A percentile compares a stretch with the other conserved stretches of the same genome.
phyloP scores from a whole-genome alignment of 352 stramenopile species.

The Phytophthora nicotianae region DNA sequence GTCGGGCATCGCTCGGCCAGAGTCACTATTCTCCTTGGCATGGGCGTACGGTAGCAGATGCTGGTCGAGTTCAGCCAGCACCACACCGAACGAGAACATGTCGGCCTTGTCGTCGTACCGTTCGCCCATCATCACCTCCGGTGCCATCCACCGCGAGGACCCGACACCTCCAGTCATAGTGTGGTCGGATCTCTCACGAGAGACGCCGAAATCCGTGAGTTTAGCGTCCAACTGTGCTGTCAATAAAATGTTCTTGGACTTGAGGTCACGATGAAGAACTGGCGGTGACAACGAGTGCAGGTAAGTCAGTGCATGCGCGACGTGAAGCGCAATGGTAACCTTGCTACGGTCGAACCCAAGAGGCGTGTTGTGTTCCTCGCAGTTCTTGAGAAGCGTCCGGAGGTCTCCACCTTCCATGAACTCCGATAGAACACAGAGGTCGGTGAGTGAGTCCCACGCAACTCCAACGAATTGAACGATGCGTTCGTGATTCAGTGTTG shows the following conservation, averaged over 20 bases:
- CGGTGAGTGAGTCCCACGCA: slow-evolving; percentile 52
- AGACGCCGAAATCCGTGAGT: slow-evolving; percentile 44
- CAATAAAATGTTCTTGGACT: slow-evolving; percentile 47
- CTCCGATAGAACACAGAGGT: slow-evolving; percentile 50
- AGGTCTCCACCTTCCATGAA: slow-evolving; percentile 57
- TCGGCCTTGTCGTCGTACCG: slow-evolving; percentile 52
- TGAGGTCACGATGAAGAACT: slow-evolving; percentile 40
- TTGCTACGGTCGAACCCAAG: slow-evolving; percentile 38
- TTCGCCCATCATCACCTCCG: slow-evolving; percentile 51
- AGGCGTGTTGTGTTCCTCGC: slow-evolving; percentile 32
- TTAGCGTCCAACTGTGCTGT: slow-evolving; percentile 33
- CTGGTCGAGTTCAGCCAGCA: slow-evolving; percentile 44
- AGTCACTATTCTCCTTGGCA: slow-evolving; percentile 31
- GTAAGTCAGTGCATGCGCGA: slow-evolving; percentile 45
- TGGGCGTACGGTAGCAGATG: slow-evolving; percentile 41
- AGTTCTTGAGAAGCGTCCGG: slow-evolving; percentile 35
- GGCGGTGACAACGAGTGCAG: slow-evolving; percentile 43
- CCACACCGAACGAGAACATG: slow-evolving; percentile 54
- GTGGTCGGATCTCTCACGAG: slow-evolving; percentile 36
- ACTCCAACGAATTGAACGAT: slow-evolving; percentile 56
- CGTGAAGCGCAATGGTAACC: slow-evolving; percentile 33
- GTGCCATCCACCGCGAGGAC: slow-evolving; percentile 50
- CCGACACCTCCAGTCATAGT: slow-evolving; percentile 48
- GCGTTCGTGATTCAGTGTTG: slow-evolving; percentile 40
- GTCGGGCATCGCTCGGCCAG: slow-evolving; percentile 31